Base-by-base conservation (phyloP, 306 rosid genomes). In the Cicer judaicum region DNA sequence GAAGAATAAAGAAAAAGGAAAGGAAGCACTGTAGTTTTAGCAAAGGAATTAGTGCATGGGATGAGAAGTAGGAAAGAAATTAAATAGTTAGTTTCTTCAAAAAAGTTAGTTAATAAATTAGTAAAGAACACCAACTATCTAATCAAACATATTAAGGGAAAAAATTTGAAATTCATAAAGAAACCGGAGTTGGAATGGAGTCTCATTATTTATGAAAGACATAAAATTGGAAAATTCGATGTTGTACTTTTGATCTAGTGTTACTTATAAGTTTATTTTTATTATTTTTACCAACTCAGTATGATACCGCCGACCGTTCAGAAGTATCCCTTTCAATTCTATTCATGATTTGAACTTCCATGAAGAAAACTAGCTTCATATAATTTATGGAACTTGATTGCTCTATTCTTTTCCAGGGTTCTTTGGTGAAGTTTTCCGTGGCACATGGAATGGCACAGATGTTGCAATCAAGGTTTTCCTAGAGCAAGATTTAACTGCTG, bases 361-460 rank as follows among this genome's bases (percentile, higher is more conserved):
- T 29, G 72, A 59, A 19, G 55, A 73, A 48, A 68, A 39, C 53
- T 50, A n/a, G 41, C 57, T 75, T 69, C 24, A 10, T 68, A 7
- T 69, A 7, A 75, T 77, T 76, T 73, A 9, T 80, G 55, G 48
- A 16, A 70, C 54, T 40, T 64, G 7, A 18, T 40, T 68, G 76
- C 71, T 64, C 49, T 71, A 52, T 75, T 56, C 34, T 64, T 80
- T 73, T 78, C 50, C 79, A 94, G 99, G 99, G 52, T 94, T 90
- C 86, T 94, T 94, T 63, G 99, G 97, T 71, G 99, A 94, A 82
- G 99, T 94, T 72, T 94, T 94, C 75, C 96, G 95, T 57, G 96
- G 99, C 62, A 76, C 79, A 16, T 94, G 99, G 99, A 94, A 94
- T 73, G 99, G 99, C 67, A 94, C 96, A 64, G 97, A 91, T 77